Evolutionary conservation across 257 asterid genomes (phyloP).

Genomic region (Solanum peruvianum): DNA sequence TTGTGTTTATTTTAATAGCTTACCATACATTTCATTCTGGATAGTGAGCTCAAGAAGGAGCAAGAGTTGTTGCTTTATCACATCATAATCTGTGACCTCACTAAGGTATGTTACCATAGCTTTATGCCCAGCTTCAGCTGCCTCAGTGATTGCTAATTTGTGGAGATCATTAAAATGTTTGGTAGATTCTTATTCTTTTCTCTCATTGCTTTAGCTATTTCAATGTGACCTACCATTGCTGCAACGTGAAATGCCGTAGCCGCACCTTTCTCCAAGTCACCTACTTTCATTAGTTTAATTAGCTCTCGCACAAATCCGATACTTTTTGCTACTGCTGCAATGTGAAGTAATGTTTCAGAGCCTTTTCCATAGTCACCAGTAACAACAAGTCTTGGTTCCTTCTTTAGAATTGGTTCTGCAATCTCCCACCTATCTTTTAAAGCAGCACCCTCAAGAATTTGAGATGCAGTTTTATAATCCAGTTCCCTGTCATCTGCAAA

Average conservation of each 20-base stretch:
- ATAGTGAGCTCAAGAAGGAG: not conserved
- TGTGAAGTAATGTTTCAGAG: conserved; percentile 1
- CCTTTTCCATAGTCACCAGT: not conserved
- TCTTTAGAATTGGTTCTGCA: not conserved
- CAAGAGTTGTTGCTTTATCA: not conserved
- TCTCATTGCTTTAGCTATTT: conserved; percentile 2
- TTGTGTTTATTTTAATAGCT: not conserved
- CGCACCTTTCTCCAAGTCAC: not conserved
- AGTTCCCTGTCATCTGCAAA: not conserved
- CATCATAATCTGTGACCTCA: not conserved
- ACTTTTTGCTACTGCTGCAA: conserved; percentile 1
- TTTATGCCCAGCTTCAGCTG: not conserved
- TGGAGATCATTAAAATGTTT: not conserved
- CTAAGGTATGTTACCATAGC: conserved; percentile 7
- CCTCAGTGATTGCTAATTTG: not conserved
- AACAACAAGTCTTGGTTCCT: not conserved
- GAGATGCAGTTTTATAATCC: not conserved
- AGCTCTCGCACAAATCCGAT: not conserved
- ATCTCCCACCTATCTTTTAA: not conserved
- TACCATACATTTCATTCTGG: not conserved
- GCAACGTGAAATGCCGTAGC: conserved; percentile 6
- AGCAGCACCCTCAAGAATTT: no score
- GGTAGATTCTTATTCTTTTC: not conserved
- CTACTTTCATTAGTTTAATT: not conserved
- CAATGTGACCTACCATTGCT: not conserved